These are phyloP conservation scores for Schizosaccharomyces osmophilus DNA, from an alignment of 805 yeast species.

Conservation along the genomic window DNA sequence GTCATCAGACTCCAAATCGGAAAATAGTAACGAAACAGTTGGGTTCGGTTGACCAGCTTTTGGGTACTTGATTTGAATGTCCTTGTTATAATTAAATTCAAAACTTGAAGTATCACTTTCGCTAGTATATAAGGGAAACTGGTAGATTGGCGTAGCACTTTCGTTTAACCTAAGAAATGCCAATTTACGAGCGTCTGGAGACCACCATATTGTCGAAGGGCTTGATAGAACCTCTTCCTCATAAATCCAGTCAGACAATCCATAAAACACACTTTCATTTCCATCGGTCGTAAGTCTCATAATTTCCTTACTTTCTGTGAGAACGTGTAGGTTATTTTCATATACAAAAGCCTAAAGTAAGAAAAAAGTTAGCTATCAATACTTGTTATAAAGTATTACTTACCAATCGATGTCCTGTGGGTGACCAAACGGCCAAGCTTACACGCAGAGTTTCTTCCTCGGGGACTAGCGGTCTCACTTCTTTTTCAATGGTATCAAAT, in stretches of 20 bases:
- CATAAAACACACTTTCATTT: constrained; percentile 41
- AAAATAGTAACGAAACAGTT: constrained; percentile 34
- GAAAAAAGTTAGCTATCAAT: no score
- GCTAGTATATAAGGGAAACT: constrained; percentile 36
- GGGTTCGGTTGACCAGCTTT: constrained; percentile 69
- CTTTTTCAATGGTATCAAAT: neutral
- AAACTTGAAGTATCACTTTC: neutral
- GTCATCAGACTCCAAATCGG: constrained; percentile 17
- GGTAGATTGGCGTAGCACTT: constrained; percentile 42
- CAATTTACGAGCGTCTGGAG: constrained; percentile 42
- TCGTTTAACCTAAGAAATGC: constrained; percentile 50
- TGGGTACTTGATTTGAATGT: constrained; percentile 8
- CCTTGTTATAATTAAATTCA: neutral
- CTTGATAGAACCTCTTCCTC: constrained; percentile 67
- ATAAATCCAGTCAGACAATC: constrained; percentile 85
- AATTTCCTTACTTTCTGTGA: constrained; percentile 6
- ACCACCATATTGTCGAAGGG: constrained; percentile 69
- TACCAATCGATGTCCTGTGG: constrained; percentile 31
- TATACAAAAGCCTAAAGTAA: constrained; percentile 27
- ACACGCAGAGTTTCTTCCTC: constrained; percentile 23
- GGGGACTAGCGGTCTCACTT: constrained; percentile 5
- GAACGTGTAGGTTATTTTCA: constrained; percentile 41
- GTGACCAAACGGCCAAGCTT: constrained; percentile 29
- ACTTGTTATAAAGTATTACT: no score
- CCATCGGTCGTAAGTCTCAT: constrained; percentile 39